A percentile compares a stretch with the other conserved stretches of the same genome.
Evolutionary conservation across 768 basidiomycete species (phyloP).

Genomic region (Coprinellus micaceus): DNA sequence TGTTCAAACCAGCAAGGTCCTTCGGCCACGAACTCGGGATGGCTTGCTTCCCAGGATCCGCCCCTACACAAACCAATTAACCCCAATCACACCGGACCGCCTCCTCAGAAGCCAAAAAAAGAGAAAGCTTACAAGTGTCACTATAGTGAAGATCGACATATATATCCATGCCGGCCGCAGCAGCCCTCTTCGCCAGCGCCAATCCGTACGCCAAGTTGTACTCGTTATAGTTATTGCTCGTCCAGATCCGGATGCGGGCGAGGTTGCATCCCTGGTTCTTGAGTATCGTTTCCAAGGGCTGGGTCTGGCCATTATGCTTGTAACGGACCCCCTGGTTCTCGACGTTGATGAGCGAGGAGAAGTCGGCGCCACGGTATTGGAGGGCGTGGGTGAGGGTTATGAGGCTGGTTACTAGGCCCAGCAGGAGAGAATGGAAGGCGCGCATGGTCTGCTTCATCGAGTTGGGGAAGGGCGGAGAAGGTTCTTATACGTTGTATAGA

Average conservation of each 20-base stretch:
- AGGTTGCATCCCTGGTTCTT: conserved; percentile 52
- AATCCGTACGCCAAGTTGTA: conserved; percentile 53
- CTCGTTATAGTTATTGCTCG: conserved; percentile 45
- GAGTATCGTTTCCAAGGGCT: conserved; percentile 50
- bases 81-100: neutral
- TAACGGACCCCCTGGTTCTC: conserved; percentile 46
- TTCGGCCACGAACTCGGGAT: conserved; percentile 58
- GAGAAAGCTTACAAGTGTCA: conserved; percentile 59
- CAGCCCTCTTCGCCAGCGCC: conserved; percentile 50
- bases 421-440: neutral
- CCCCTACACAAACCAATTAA: conserved; percentile 37
- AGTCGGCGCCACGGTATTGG: conserved; percentile 52
- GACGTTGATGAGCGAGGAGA: conserved; percentile 50
- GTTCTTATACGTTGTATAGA: no score
- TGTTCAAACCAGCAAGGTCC: conserved; percentile 47
- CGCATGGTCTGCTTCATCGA: neutral
- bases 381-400: conserved; percentile 30
- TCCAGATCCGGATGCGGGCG: conserved; percentile 62
- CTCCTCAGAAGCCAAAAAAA: neutral
- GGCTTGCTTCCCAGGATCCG: conserved; percentile 59
- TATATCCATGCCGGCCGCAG: conserved; percentile 53
- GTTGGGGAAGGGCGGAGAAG: no score
- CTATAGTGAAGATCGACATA: conserved; percentile 60
- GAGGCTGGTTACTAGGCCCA: conserved; percentile 14
- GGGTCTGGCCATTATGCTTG: conserved; percentile 35